Conservation (phyloP, 192 early-diverging fungal species). For the Lunasporangiospora selenospora region DNA sequence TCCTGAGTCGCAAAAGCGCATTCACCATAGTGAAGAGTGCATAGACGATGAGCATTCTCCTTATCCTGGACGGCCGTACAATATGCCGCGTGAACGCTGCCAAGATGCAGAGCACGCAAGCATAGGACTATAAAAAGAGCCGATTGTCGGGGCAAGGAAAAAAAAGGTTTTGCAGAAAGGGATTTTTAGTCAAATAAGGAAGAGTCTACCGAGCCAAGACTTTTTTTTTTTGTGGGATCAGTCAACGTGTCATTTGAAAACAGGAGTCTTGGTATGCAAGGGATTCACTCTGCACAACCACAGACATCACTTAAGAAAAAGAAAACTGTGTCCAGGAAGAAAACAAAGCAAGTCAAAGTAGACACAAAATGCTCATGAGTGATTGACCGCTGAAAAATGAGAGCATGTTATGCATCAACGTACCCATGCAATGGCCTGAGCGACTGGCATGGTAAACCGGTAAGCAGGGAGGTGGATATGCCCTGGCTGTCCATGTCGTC, state of each 20-base stretch:
- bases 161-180: neutral
- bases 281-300: no score
- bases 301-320: no score
- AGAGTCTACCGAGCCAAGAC: conserved; percentile 37
- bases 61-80: conserved; percentile 37
- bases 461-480: conserved; percentile 38
- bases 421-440: conserved; percentile 45
- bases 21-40: conserved; percentile 25
- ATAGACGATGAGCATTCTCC: conserved; percentile 40
- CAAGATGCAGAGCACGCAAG: conserved; percentile 36
- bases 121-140: conserved; percentile 48
- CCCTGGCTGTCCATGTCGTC: conserved; percentile 34
- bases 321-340: no score
- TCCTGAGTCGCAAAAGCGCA: conserved; percentile 19
- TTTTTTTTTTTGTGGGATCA: conserved; percentile 10
- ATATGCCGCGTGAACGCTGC: conserved; percentile 43
- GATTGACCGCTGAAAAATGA: no score
- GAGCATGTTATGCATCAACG: no score
- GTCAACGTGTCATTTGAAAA: no score
- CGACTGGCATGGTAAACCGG: conserved; percentile 45
- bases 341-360: no score
- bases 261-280: no score
- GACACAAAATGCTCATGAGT: no score
- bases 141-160: neutral
- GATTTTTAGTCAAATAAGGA: no score